Percentiles rank a stretch among this genome's conserved stretches.
Conservation (phyloP, 164 flowering plant species). For the Malania oleifera region DNA sequence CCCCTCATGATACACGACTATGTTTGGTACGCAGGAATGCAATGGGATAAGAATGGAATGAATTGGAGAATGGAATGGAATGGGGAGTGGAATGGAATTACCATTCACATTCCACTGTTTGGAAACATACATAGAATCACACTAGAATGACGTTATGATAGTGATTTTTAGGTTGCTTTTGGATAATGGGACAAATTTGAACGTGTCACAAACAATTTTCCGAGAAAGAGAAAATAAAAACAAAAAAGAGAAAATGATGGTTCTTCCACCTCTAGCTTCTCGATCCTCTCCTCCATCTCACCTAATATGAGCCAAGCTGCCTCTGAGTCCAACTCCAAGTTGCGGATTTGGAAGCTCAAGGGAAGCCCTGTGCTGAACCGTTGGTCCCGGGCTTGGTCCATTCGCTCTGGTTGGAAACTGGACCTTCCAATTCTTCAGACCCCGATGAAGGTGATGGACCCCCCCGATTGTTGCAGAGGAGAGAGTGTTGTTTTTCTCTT, state of each 20-base stretch:
- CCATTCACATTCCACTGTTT: no score
- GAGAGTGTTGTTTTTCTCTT: neutral
- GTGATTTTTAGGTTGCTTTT: no score
- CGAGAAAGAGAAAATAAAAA: no score
- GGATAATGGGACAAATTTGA: no score
- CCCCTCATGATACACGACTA: no score
- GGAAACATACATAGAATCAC: no score
- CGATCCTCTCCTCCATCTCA: slow-evolving; percentile 7
- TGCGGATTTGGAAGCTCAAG: slow-evolving; percentile 32
- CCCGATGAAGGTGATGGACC: slow-evolving; percentile 4
- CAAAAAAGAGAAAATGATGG: slow-evolving; percentile 1
- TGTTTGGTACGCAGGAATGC: no score
- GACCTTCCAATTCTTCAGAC: slow-evolving; percentile 35
- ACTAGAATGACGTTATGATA: no score
- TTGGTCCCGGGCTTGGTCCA: slow-evolving; percentile 78
- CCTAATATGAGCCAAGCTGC: slow-evolving; percentile 1
- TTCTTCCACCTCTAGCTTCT: slow-evolving; percentile 5
- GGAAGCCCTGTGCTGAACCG: slow-evolving; percentile 62
- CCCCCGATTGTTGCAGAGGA: slow-evolving; percentile 5
- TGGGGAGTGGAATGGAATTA: no score
- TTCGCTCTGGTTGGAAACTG: slow-evolving; percentile 69
- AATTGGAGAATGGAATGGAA: no score
- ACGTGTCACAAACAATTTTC: no score
- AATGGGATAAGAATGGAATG: no score
- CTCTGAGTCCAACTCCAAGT: slow-evolving; percentile 21